phyloP scores from a whole-genome alignment of 768 basidiomycete species.

The Panaeolus papilionaceus region DNA sequence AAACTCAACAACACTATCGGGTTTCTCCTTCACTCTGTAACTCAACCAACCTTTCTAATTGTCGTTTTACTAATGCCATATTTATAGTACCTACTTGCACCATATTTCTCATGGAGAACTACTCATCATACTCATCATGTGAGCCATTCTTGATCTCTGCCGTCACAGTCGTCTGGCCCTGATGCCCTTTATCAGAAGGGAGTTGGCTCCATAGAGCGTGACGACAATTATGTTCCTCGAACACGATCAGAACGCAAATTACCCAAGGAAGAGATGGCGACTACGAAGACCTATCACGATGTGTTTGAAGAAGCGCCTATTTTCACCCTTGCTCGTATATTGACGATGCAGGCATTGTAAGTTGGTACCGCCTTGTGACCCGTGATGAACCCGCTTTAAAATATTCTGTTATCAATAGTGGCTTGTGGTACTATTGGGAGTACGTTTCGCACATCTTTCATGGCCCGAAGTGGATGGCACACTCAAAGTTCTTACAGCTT shows the following conservation, averaged over 20 bases:
- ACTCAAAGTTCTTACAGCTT: slow-evolving; percentile 24
- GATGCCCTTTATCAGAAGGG: slow-evolving; percentile 46
- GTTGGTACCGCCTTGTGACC: slow-evolving; percentile 3
- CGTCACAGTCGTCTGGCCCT: not conserved
- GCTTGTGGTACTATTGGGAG: slow-evolving; percentile 45
- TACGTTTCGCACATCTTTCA: slow-evolving; percentile 16
- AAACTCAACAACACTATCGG: slow-evolving; percentile 52
- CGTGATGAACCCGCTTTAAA: too few species aligned
- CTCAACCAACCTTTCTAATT: slow-evolving; percentile 14
- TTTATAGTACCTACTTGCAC: slow-evolving; percentile 53
- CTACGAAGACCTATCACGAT: slow-evolving; percentile 50
- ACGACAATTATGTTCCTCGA: slow-evolving; percentile 76
- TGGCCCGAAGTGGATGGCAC: not conserved
- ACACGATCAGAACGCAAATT: slow-evolving; percentile 46
- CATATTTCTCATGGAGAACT: slow-evolving; percentile 72
- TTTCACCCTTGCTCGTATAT: slow-evolving; percentile 46
- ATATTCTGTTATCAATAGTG: slow-evolving; percentile 23
- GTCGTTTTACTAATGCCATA: slow-evolving; percentile 5
- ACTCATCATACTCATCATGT: slow-evolving; percentile 76
- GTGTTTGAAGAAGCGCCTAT: slow-evolving; percentile 60
- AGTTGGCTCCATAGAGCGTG: slow-evolving; percentile 76
- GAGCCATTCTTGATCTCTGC: slow-evolving; percentile 20
- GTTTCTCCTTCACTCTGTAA: slow-evolving; percentile 52
- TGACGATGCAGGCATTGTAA: slow-evolving; percentile 53
- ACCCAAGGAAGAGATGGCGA: slow-evolving; percentile 44